Evolutionary conservation across 306 rosid species (phyloP), one percentile per base, ranked within the genome.

Genomic region (Begonia loranthoides): DNA sequence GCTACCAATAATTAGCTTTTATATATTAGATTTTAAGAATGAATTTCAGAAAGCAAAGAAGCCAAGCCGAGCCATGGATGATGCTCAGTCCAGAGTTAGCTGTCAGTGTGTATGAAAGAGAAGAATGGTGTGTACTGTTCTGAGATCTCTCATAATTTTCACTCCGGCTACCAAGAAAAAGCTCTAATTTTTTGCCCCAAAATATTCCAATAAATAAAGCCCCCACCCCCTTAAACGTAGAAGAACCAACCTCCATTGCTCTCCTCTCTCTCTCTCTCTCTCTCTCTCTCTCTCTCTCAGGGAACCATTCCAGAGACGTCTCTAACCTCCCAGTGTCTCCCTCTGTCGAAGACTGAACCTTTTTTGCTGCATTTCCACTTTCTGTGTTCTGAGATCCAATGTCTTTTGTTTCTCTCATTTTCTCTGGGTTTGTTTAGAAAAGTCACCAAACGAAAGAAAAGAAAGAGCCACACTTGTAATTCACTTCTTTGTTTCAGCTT

Each of bases 131-230:
- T 28, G 36, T 28, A 28, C 34, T 33, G 57, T 52, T 12, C 57
- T 24, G 45, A 58, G 62, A 22, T 45, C 36, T 28, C 36, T 28
- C 36, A 28, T 7, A 28, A 28, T 28, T 28, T 28, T 28, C 36
- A 28, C 36, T 28, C 36, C 9, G 36, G 36, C 36, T 1, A 28
- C 36, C 36, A 7, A 2, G 36, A 28, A 15, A 15, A 9, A 49
- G 52, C 52, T 14, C 12, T 49, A n/a, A n/a, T n/a, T n/a, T 48
- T 15, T 15, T 45, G 47, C 3, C 40, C 17, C 13, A 12, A 45
- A 68, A 68, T 63, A 66, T 53, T 34, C 62, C 61, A 65, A 70
- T 68, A 75, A 70, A 70, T 75, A 78, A 69, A 63, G 66, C 9
- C 28, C 73, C 60, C 59, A 63, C 66, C 9, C 28, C 73, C 60